These are phyloP conservation scores for Metschnikowia similis DNA, from an alignment of 805 yeast genomes.

Conservation along the genomic window DNA sequence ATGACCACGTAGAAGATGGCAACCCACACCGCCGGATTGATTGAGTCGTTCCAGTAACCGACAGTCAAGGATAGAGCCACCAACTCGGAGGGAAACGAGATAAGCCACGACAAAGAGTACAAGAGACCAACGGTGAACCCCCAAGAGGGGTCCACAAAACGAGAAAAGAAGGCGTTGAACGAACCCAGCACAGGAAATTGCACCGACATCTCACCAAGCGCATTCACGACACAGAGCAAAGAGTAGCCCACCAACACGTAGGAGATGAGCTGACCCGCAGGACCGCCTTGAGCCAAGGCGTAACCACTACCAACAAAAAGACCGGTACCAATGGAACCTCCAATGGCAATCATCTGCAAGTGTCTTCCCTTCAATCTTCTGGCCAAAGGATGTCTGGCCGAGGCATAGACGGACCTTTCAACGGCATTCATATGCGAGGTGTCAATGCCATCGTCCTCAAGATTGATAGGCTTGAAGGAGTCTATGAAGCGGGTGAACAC, in stretches of 20 bases:
- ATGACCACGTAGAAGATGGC: slow-evolving; percentile 32
- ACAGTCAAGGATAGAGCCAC: slow-evolving; percentile 35
- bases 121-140: slow-evolving; percentile 21
- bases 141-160: slow-evolving; percentile 22
- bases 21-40: slow-evolving; percentile 37
- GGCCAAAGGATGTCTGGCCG: slow-evolving; percentile 42
- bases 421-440: slow-evolving; percentile 32
- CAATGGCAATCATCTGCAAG: slow-evolving; percentile 74
- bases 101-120: slow-evolving; percentile 29
- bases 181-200: slow-evolving; percentile 21
- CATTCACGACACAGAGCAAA: slow-evolving; percentile 18
- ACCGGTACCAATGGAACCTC: slow-evolving; percentile 84
- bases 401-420: slow-evolving; percentile 37
- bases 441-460: slow-evolving; percentile 40
- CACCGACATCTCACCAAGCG: slow-evolving; percentile 21
- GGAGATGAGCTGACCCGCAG: slow-evolving; percentile 19
- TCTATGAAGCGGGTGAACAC: slow-evolving; percentile 24
- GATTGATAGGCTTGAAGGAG: slow-evolving; percentile 35
- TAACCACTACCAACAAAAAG: slow-evolving; percentile 26
- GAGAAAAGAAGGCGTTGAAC: slow-evolving; percentile 19
- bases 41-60: slow-evolving; percentile 29
- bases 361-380: slow-evolving; percentile 49
- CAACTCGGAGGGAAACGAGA: slow-evolving; percentile 29
- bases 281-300: slow-evolving; percentile 19
- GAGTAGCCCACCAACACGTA: slow-evolving; percentile 19